Percentiles rank a stretch among this genome's conserved stretches.
Evolutionary conservation across 768 basidiomycete species (phyloP).

Genomic region (Atractiella rhizophila): DNA sequence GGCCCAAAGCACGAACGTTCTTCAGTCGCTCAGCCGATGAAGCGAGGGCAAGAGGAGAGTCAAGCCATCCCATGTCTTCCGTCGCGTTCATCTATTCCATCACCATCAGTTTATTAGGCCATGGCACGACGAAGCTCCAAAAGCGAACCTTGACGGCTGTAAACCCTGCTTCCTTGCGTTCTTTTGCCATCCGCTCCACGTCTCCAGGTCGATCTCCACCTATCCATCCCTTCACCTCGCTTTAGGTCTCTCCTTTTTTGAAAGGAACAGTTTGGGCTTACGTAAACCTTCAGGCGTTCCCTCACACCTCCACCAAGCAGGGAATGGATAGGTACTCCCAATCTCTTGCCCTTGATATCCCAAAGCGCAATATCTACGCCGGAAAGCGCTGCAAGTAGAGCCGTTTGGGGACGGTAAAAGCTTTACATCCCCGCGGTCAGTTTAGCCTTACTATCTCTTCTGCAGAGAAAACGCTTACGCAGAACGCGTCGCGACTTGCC

Average conservation of each 20-base stretch:
- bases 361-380: constrained; percentile 42
- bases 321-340: constrained; percentile 39
- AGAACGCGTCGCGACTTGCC: constrained; percentile 40
- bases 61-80: constrained; percentile 32
- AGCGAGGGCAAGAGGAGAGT: constrained; percentile 32
- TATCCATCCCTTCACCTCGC: constrained; percentile 27
- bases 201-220: constrained; percentile 28
- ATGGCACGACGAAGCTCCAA: too few species aligned
- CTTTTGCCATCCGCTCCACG: constrained; percentile 30
- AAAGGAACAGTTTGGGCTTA: not conserved
- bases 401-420: not conserved
- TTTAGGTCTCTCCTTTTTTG: constrained; percentile 7
- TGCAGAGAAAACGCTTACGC: constrained; percentile 28
- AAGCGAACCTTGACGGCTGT: constrained; percentile 46
- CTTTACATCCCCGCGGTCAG: not conserved
- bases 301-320: constrained; percentile 45
- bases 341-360: constrained; percentile 57
- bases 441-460: constrained; percentile 12
- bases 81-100: constrained; percentile 44
- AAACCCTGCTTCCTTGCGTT: constrained; percentile 37
- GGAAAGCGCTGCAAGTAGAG: not conserved
- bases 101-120: too few species aligned
- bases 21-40: constrained; percentile 32
- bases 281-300: not conserved
- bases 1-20: constrained; percentile 30